Percentiles rank a stretch among this genome's conserved stretches.
These are phyloP conservation scores for Rhodotorula sp. DNA, from an alignment of 1,284 basidiomycete genomes.

Conservation along the genomic window DNA sequence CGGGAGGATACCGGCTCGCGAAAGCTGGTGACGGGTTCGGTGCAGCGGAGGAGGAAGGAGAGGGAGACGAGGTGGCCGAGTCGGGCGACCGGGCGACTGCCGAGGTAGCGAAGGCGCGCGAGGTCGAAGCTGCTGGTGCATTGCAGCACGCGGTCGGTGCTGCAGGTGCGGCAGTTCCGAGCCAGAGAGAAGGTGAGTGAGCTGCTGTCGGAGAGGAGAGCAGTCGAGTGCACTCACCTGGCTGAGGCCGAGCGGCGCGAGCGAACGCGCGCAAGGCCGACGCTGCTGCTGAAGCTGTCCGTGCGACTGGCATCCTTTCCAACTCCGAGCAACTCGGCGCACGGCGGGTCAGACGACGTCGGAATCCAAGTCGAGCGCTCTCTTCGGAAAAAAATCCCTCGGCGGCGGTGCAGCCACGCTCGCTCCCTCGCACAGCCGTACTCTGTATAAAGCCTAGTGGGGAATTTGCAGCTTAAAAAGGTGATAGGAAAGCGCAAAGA, in stretches of 20 bases:
- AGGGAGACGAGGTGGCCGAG: not conserved
- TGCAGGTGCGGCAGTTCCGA: accelerated
- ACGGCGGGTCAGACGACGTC: not conserved
- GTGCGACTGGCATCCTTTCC: constrained; percentile 5
- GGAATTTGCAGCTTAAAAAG: too few relatives aligned
- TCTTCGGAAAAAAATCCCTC: too few relatives aligned
- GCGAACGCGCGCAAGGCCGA: constrained; percentile 4
- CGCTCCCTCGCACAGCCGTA: too few relatives aligned
- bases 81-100: not conserved
- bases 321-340: not conserved
- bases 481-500: too few relatives aligned
- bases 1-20: not conserved
- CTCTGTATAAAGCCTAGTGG: too few relatives aligned
- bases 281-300: constrained; percentile 1
- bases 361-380: not conserved
- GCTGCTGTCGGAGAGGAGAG: not conserved
- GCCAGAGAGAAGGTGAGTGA: not conserved
- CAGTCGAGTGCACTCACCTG: not conserved
- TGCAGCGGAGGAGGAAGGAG: not conserved
- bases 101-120: not conserved
- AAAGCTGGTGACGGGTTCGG: not conserved
- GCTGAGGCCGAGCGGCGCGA: constrained; percentile 2
- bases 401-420: too few relatives aligned
- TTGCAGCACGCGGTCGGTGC: not conserved
- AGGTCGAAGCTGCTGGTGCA: not conserved